Conservation (phyloP, 1,139 yeast genomes). For the Zygosaccharomyces sapae region DNA sequence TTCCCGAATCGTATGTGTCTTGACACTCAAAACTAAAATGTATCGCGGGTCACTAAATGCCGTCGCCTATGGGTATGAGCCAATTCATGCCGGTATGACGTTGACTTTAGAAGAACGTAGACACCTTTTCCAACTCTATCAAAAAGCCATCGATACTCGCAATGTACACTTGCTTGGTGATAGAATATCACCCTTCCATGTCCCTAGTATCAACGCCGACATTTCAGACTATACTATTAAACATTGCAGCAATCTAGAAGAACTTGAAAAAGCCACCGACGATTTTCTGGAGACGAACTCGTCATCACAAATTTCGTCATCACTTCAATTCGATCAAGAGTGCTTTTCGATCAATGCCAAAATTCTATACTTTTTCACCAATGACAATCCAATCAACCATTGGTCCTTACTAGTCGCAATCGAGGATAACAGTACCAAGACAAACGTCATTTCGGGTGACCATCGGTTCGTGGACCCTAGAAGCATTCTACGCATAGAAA, state of each 20-base stretch:
- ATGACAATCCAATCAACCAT: not conserved
- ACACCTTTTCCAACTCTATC: conserved; percentile 1
- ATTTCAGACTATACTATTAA: not conserved
- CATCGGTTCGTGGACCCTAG: conserved; percentile 16
- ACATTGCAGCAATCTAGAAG: conserved; percentile 1
- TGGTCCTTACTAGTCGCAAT: conserved; percentile 14
- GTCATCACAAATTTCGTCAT: not conserved
- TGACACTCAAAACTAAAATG: conserved; percentile 22
- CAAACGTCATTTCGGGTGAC: not conserved
- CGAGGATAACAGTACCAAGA: conserved; percentile 13
- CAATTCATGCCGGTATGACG: conserved; percentile 19
- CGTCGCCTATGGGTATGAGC: conserved; percentile 17
- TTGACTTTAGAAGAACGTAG: conserved; percentile 3
- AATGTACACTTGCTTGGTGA: not conserved
- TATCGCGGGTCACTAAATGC: conserved; percentile 26
- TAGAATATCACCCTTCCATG: not conserved
- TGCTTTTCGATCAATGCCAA: conserved; percentile 13
- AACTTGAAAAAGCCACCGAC: not conserved
- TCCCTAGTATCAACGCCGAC: not conserved
- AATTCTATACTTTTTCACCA: conserved; percentile 9
- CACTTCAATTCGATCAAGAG: not conserved
- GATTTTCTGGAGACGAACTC: not conserved
- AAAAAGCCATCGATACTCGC: not conserved
- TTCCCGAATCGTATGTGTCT: conserved; percentile 24
- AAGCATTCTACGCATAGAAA: conserved; percentile 16